Evolutionary conservation across 78 protist species (phyloP), one percentile per base, ranked within the genome.

Genomic region (Dictyostelium firmibasis): DNA sequence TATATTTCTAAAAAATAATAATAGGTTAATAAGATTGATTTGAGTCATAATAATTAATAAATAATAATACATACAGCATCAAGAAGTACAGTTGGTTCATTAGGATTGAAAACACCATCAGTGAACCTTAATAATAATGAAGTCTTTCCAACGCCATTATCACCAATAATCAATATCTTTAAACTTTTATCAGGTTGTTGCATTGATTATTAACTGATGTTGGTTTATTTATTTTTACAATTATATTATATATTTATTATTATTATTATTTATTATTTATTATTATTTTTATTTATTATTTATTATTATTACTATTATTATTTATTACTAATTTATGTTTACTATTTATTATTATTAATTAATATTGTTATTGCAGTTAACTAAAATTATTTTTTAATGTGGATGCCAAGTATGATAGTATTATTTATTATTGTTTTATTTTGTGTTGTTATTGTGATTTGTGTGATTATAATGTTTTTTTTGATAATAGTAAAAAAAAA

Each of bases 131-230:
- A 8, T 18, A 89, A 27, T 41, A 89, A 27, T 23, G 94, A 89
- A 64, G 78, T 83, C 62, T 89, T 89, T 3, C 94, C 94, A 69
- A 89, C 94, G 13, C 94, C 86, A 75, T 44, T 81, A 47, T 89
- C 94, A 25, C 94, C 94, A 6, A 89, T 81, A 11, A 89, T 67
- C 6, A 69, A 29, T 27, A 89, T 62, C 29, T 81, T 89, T 44
- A 81, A 33, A 36, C 29, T 25, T 89, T 23, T 35, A 6, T 89
- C 75, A 25, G 6, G 77, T 31, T 25, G 77, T 64, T 64, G 74
- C 31, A 25, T n/a, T 64, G 27, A 27, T 64, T 64, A 3, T 9
- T 64, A 10, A 25, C 74, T 64, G 33, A 64, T 64, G 31, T 64
- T 64, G 74, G 31, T 64, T 64, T n/a, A n/a, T 25, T 13, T 9